phyloP scores from a whole-genome alignment of 2,329 filamentous ascomycete genomes.

The Nothomitra cinnamomea region DNA sequence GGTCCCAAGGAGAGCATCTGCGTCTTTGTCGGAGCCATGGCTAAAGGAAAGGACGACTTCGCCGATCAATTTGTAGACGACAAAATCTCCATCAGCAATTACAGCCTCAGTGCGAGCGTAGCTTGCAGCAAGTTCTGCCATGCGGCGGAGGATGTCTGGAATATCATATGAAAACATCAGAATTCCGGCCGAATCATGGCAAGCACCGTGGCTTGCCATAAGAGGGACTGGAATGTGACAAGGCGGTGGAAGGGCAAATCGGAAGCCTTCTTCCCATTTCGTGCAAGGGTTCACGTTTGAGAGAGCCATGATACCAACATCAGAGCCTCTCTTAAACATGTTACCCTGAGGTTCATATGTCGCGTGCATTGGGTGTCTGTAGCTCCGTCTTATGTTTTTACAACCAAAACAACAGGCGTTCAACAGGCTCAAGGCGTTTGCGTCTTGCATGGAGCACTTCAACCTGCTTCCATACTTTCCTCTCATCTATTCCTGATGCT shows the following conservation, averaged over 20 bases:
- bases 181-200: neutral
- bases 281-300: neutral
- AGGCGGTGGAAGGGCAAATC: neutral
- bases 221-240: neutral
- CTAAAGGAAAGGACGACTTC: slow-evolving; percentile 89
- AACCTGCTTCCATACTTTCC: slow-evolving; percentile 32
- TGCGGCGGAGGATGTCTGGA: slow-evolving; percentile 91
- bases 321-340: slow-evolving; percentile 29
- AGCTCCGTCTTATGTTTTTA: slow-evolving; percentile 63
- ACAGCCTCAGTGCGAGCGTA: slow-evolving; percentile 89
- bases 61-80: slow-evolving; percentile 90
- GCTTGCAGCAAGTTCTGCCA: slow-evolving; percentile 99
- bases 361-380: slow-evolving; percentile 42
- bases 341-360: neutral
- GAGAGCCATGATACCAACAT: slow-evolving; percentile 56
- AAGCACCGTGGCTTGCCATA: neutral
- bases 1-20: slow-evolving; percentile 81
- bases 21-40: slow-evolving; percentile 97
- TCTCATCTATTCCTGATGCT: neutral
- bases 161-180: slow-evolving; percentile 49
- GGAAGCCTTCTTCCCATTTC: neutral
- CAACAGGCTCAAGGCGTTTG: slow-evolving; percentile 57
- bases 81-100: slow-evolving; percentile 96
- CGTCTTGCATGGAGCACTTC: slow-evolving; percentile 44
- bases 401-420: slow-evolving; percentile 71